These are phyloP conservation scores for Stipa capillata DNA, from an alignment of 176 grass and related monocot genomes.

Conservation along the genomic window DNA sequence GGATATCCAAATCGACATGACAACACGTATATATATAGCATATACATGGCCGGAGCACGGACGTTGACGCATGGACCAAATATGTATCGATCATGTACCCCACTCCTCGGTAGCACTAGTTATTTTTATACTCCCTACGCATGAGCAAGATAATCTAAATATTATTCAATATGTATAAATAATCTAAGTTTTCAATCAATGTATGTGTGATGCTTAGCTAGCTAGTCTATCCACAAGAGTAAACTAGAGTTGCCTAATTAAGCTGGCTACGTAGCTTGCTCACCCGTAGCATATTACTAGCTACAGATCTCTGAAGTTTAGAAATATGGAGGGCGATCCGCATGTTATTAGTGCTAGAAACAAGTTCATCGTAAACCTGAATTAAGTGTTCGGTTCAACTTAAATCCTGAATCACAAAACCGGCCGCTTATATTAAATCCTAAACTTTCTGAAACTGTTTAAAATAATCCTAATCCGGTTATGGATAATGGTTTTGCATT, in stretches of 20 bases:
- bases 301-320: not conserved
- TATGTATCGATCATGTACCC: not conserved
- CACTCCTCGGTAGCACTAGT: not conserved
- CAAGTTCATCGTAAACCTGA: too few species aligned
- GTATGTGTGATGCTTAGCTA: conserved; percentile 6
- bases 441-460: too few species aligned
- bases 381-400: too few species aligned
- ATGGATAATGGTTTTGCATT: too few species aligned
- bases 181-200: not conserved
- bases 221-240: conserved; percentile 13
- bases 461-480: too few species aligned
- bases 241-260: not conserved
- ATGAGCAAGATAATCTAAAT: conserved; percentile 20
- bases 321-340: not conserved
- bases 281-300: not conserved
- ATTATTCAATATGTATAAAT: conserved; percentile 13
- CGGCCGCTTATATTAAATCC: too few species aligned
- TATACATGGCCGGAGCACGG: not conserved
- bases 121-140: conserved; percentile 12
- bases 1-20: not conserved
- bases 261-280: not conserved
- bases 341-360: not conserved
- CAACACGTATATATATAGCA: not conserved
- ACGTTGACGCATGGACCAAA: not conserved
- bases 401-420: too few species aligned